phyloP scores from a whole-genome alignment of 345 rosid genomes.

The Cochlearia excelsa region DNA sequence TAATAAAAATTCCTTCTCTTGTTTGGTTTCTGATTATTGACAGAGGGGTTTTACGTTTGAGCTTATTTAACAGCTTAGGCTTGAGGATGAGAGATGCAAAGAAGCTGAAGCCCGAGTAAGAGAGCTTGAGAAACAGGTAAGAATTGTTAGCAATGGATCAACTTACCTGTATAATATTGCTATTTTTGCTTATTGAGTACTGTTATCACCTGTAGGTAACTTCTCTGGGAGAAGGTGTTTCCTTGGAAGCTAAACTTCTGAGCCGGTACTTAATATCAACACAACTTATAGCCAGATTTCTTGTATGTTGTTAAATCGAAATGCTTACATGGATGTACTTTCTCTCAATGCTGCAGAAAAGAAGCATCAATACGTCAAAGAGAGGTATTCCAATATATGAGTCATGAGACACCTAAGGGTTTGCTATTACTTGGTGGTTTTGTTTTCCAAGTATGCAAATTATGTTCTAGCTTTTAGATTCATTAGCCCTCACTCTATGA shows the following conservation, averaged over 20 bases:
- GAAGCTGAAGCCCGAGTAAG: slow-evolving; percentile 89
- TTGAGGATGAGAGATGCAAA: slow-evolving; percentile 79
- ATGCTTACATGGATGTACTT: slow-evolving; percentile 20
- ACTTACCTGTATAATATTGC: not conserved
- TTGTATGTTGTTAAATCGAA: not conserved
- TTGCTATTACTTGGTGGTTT: slow-evolving; percentile 3
- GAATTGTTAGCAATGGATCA: not conserved
- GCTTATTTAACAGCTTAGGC: slow-evolving; percentile 60
- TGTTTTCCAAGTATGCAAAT: slow-evolving; percentile 13
- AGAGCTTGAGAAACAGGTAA: slow-evolving; percentile 98
- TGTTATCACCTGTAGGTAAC: slow-evolving; percentile 57
- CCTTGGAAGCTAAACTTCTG: slow-evolving; percentile 89
- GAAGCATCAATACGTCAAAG: slow-evolving; percentile 95
- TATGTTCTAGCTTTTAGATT: slow-evolving; percentile 21
- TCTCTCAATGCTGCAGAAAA: slow-evolving; percentile 56
- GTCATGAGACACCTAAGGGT: slow-evolving; percentile 10
- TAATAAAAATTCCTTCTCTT: slow-evolving; percentile 16
- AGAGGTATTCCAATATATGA: slow-evolving; percentile 54
- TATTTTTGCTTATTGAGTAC: slow-evolving; percentile 2
- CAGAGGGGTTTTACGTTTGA: slow-evolving; percentile 14
- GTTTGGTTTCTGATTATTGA: not conserved
- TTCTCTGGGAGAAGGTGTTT: slow-evolving; percentile 92
- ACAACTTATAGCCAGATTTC: not conserved
- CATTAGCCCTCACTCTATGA: slow-evolving; percentile 16
- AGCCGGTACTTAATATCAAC: slow-evolving; percentile 54